These are phyloP conservation scores for Pestalotiopsis sp. DNA, from an alignment of 2,329 filamentous ascomycete genomes.

Conservation along the genomic window DNA sequence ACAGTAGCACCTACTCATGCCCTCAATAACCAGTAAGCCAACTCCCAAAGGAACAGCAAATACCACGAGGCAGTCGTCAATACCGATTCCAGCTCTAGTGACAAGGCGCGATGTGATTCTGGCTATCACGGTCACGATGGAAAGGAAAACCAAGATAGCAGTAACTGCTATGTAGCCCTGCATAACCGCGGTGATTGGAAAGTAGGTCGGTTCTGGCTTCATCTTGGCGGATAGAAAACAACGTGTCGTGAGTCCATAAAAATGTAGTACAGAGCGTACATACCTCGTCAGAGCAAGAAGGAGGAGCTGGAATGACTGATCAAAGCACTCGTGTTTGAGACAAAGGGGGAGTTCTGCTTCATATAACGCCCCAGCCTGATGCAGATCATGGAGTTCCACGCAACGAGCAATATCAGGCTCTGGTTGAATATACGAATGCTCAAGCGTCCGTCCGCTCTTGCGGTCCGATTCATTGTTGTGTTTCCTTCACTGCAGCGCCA, in stretches of 20 bases:
- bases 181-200: neutral
- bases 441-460: neutral
- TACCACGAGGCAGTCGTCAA: neutral
- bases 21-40: neutral
- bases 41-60: neutral
- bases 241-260: neutral
- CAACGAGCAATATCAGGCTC: neutral
- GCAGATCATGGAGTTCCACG: neutral
- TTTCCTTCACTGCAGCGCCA: neutral
- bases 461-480: neutral
- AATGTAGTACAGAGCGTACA: neutral
- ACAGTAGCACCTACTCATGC: neutral
- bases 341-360: neutral
- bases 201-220: constrained; percentile 6
- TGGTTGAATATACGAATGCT: neutral
- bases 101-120: neutral
- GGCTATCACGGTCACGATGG: neutral
- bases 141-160: neutral
- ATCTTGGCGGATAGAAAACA: neutral
- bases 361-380: neutral
- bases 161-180: neutral
- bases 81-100: neutral
- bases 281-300: neutral
- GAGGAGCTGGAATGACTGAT: neutral
- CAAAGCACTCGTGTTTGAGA: neutral